These are phyloP conservation scores for Gossypium armourianum DNA, from an alignment of 441 rosid species.

Conservation along the genomic window DNA sequence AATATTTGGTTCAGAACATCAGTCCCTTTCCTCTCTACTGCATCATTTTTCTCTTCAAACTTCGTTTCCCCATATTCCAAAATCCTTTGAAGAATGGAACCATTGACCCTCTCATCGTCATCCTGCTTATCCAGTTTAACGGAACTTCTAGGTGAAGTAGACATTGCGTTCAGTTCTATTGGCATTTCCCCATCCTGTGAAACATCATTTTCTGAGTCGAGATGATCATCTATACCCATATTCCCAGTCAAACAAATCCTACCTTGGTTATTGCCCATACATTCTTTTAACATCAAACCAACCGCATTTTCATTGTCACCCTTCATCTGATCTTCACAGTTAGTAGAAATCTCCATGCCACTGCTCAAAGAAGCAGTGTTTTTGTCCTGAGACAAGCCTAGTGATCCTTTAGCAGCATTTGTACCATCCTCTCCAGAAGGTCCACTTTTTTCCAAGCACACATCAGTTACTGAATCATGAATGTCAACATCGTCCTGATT, in stretches of 20 bases:
- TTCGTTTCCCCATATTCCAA: conserved; percentile 17
- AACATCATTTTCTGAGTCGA: conserved; percentile 14
- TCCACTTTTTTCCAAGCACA: neutral
- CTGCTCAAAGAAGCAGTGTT: conserved; percentile 19
- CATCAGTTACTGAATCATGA: neutral
- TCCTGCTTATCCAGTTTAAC: conserved; percentile 5
- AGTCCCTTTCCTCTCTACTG: neutral
- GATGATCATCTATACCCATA: conserved; percentile 16
- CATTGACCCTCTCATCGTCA: conserved; percentile 7
- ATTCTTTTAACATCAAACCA: conserved; percentile 4
- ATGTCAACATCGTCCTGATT: conserved; percentile 9
- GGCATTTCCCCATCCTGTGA: conserved; percentile 14
- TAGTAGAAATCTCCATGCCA: conserved; percentile 10
- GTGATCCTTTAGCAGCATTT: conserved; percentile 17
- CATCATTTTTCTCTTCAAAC: conserved; percentile 11
- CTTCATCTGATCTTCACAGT: conserved; percentile 1
- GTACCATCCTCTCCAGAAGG: conserved; percentile 14
- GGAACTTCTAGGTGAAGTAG: conserved; percentile 14
- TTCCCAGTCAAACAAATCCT: conserved; percentile 19
- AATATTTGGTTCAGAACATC: conserved; percentile 2
- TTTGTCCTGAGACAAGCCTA: conserved; percentile 17
- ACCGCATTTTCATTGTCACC: conserved; percentile 13
- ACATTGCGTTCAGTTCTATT: conserved; percentile 7
- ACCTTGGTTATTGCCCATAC: conserved; percentile 10
- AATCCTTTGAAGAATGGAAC: neutral